Base-by-base conservation (phyloP, 2,329 filamentous ascomycete genomes). In the Paecilomyces niveus region DNA sequence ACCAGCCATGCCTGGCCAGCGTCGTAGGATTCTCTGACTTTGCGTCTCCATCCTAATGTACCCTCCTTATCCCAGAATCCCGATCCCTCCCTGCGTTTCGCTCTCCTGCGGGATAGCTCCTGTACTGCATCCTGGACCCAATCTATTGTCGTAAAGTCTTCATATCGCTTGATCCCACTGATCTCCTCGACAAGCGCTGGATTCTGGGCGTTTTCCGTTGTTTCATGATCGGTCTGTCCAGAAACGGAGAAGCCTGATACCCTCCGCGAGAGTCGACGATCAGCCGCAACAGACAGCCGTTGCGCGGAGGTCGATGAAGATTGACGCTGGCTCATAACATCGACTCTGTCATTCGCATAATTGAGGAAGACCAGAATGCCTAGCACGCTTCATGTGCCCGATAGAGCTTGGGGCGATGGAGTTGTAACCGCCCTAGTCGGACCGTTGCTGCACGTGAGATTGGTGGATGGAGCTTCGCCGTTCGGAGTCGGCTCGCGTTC, bases 1-100 rank as follows among this genome's bases (percentile, higher is more conserved):
- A 99, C 94, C 59, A 99, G 92, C 94, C 94, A 99, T 22, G 91
- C 93, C 76, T 99, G 94, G 2, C 91, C 94, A 10, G 94, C 94
- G 74, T 97, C 92, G 74, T 97, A 99, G 31, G 89, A 89, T 72
- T 94, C 90, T 77, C 85, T 86, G 33, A 96, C 75, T 68, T 87
- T 89, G 62, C 90, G 84, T 71, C 90, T 83, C 92, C 92, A 97
- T 60, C 88, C 89, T 57, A 85, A 81, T 32, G 87, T 85, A 33
- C 84, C 83, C 60, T 83, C 79, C 57, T 85, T 81, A 62, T 90
- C 86, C 74, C 89, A 89, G 61, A 89, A 85, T 49, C 88, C 86
- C 2, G 84, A 86, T 6, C 87, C 85, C 67, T 88, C 86, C 72
- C 86, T 87, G 68, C 89, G 84, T 65, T 89, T 83, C 54, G 89